phyloP scores from a whole-genome alignment of 495 filamentous ascomycete species.

The Aspergillus kassunensis region DNA sequence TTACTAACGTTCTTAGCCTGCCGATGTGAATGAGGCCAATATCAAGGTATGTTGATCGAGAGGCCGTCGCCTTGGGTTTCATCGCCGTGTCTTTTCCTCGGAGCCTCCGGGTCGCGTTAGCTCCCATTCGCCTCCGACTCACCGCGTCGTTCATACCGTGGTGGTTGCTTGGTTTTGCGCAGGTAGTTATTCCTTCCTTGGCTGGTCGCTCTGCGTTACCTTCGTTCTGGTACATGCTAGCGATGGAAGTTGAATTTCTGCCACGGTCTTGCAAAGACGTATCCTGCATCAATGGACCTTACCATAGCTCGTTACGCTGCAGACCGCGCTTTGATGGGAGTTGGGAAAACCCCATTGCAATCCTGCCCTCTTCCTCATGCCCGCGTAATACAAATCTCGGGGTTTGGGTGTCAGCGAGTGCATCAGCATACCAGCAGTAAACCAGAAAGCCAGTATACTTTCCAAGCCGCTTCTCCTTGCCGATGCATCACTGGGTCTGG shows the following conservation, averaged over 20 bases:
- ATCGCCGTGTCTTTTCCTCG: conserved; percentile 49
- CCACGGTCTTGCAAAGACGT: conserved; percentile 36
- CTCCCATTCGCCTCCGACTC: conserved; percentile 33
- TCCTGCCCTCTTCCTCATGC: conserved; percentile 22
- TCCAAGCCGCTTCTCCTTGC: neutral
- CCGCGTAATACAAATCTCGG: conserved; percentile 19
- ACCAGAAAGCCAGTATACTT: conserved; percentile 10
- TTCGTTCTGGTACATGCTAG: conserved; percentile 33
- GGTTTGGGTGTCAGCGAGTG: conserved; percentile 56
- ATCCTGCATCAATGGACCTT: conserved; percentile 16
- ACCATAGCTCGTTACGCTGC: conserved; percentile 26
- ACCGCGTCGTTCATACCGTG: conserved; percentile 25
- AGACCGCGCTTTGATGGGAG: conserved; percentile 34
- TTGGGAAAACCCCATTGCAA: conserved; percentile 24
- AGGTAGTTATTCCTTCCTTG: conserved; percentile 39
- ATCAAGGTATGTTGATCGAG: conserved; percentile 98
- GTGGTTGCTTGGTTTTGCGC: conserved; percentile 28
- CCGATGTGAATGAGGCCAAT: conserved; percentile 89
- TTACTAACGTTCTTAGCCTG: conserved; percentile 66
- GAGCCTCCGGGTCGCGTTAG: conserved; percentile 41
- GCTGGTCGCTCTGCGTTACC: conserved; percentile 25
- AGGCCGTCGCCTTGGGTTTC: conserved; percentile 54
- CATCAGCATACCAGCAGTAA: conserved; percentile 50
- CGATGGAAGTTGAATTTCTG: conserved; percentile 45
- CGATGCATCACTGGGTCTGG: neutral